Conservation (phyloP, 2,329 filamentous ascomycete species). For the Pleoardoris graminearum region DNA sequence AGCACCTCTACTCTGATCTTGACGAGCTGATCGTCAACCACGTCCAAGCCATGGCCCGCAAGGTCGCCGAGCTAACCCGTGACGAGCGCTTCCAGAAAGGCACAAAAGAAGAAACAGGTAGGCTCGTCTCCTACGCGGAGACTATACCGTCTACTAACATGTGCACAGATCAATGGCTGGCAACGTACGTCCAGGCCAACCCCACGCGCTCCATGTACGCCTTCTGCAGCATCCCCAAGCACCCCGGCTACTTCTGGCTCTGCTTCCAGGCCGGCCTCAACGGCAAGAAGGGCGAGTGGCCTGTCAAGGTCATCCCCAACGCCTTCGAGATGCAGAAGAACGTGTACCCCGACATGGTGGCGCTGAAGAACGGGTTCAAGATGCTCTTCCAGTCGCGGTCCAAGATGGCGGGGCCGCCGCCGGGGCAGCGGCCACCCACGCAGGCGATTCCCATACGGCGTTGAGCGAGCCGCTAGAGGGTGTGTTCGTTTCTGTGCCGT, state of each 20-base stretch:
- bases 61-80: slow-evolving; percentile 93
- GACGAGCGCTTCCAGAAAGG: slow-evolving; percentile 92
- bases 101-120: slow-evolving; percentile 81
- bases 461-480: background rate
- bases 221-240: slow-evolving; percentile 91
- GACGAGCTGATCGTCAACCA: slow-evolving; percentile 97
- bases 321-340: slow-evolving; percentile 89
- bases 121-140: slow-evolving; percentile 44
- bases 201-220: slow-evolving; percentile 91
- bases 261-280: slow-evolving; percentile 90
- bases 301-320: slow-evolving; percentile 87
- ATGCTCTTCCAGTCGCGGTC: slow-evolving; percentile 60
- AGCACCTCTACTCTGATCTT: slow-evolving; percentile 91
- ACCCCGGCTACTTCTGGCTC: slow-evolving; percentile 91
- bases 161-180: slow-evolving; percentile 82
- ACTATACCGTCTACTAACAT: slow-evolving; percentile 16
- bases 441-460: slow-evolving; percentile 3
- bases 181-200: slow-evolving; percentile 94
- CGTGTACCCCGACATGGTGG: slow-evolving; percentile 91
- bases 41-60: slow-evolving; percentile 92
- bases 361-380: slow-evolving; percentile 97
- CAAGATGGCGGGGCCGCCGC: background rate
- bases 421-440: background rate
- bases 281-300: slow-evolving; percentile 75
- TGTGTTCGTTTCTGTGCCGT: background rate